Base-by-base conservation (phyloP, 2,329 filamentous ascomycete species). In the Paracamarosporium sp. region DNA sequence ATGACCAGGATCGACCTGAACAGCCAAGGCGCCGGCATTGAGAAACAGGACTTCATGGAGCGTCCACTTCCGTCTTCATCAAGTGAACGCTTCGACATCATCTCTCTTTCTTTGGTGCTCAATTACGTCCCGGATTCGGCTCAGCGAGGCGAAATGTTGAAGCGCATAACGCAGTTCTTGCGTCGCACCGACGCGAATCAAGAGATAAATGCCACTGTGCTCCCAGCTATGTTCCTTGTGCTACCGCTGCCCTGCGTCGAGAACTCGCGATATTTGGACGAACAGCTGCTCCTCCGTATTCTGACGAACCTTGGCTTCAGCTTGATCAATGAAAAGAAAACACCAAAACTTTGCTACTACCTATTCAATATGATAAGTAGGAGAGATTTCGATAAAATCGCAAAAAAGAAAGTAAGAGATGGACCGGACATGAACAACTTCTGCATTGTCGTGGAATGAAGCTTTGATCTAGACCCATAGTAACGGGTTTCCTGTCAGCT, bases 1-100 rank as follows among this genome's bases (percentile, higher is more conserved):
- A 87, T 96, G 67, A 85, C 88, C 60, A 86, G 93, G 62, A 97
- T 99, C 73, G 95, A 99, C 72, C 80, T 99, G 55, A 91, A 96
- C 76, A 95, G 93, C 58, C 92, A 96, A 71, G 89, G 88, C 45
- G 82, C 89, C 1, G 88, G 87, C 0, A 99, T 99, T 64, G 73
- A 88, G 56, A 88, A 96, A 75, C 92, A 97, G 73, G 92, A 99
- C 75, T 98, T 99, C 71, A 97, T 99, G 93, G 80, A 92, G 65
- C 85, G 93, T 25, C 91, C 93, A 0, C 76, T 94, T 3, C 94
- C 94, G 0, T 73, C 64, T 7, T 72, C 83, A 22, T 80, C 84
- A 5, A 75, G 79, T 0, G 88, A 93, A 38, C 81, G 81, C 22
- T 98, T 98, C 73, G 92, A 99, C 73, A 86, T 98, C 50, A 89